Conservation (phyloP, 306 rosid species). For the Delonix regia region DNA sequence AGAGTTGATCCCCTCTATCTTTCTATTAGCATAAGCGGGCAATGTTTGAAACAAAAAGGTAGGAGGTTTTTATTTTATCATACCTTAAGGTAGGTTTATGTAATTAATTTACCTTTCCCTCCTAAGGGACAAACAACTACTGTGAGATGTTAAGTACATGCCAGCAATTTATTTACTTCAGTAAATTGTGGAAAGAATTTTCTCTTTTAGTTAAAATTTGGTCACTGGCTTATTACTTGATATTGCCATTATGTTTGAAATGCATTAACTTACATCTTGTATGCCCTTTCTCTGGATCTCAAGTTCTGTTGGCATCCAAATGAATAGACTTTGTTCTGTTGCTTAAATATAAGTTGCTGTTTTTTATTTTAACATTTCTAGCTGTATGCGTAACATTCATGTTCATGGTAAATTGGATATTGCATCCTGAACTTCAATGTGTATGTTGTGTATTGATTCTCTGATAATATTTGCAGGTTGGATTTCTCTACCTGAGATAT, state of each 20-base stretch:
- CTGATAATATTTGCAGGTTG: constrained; percentile 59
- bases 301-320: constrained; percentile 15
- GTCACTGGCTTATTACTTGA: constrained; percentile 7
- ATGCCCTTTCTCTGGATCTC: not conserved
- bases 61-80: not conserved
- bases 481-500: constrained; percentile 94
- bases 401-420: not conserved
- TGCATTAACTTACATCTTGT: constrained; percentile 26
- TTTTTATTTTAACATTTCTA: not conserved
- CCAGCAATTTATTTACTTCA: no score
- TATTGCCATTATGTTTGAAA: constrained; percentile 16
- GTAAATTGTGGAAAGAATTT: not conserved
- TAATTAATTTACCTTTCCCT: not conserved
- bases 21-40: not conserved
- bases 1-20: not conserved
- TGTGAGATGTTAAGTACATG: no score
- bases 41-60: not conserved
- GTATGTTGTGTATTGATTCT: not conserved
- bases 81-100: not conserved
- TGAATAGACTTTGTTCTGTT: constrained; percentile 25
- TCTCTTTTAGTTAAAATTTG: not conserved
- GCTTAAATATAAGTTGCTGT: not conserved
- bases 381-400: constrained; percentile 1
- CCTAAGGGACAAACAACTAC: no score
- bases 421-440: not conserved